phyloP scores from a whole-genome alignment of 2,329 filamentous ascomycete species.

The Cladosporium oxysporum region DNA sequence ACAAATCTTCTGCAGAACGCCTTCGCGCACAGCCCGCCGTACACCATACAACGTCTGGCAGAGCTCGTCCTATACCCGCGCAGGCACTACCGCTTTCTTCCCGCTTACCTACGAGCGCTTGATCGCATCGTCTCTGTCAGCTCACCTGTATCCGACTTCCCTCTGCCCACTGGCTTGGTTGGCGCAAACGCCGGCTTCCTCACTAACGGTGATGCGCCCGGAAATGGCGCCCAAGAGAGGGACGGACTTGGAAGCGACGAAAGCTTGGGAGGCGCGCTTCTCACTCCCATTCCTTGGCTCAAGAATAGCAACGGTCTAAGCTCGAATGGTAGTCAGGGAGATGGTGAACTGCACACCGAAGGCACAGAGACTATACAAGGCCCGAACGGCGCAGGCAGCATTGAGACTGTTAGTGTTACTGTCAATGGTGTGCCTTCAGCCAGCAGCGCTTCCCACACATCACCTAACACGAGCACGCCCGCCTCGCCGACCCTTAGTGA shows the following conservation, averaged over 20 bases:
- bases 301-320: slow-evolving; percentile 26
- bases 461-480: slow-evolving; percentile 27
- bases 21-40: slow-evolving; percentile 77
- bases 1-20: slow-evolving; percentile 42
- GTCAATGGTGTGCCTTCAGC: slow-evolving; percentile 60
- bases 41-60: slow-evolving; percentile 88
- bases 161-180: slow-evolving; percentile 63
- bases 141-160: slow-evolving; percentile 77
- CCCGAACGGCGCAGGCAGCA: slow-evolving; percentile 73
- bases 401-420: slow-evolving; percentile 78
- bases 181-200: slow-evolving; percentile 50
- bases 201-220: slow-evolving; percentile 53
- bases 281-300: slow-evolving; percentile 95
- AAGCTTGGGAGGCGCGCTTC: slow-evolving; percentile 80
- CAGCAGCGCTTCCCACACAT: slow-evolving; percentile 26
- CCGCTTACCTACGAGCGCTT: slow-evolving; percentile 84
- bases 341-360: slow-evolving; percentile 65
- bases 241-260: slow-evolving; percentile 75
- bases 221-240: slow-evolving; percentile 63
- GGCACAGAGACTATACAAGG: slow-evolving; percentile 79
- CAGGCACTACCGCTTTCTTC: slow-evolving; percentile 76
- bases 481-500: slow-evolving; percentile 34
- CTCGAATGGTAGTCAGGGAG: slow-evolving; percentile 32
- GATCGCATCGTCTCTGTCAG: slow-evolving; percentile 90
- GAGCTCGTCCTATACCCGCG: slow-evolving; percentile 79